Evolutionary conservation across 768 basidiomycete genomes (phyloP).

Genomic region (Mycena belliarum): DNA sequence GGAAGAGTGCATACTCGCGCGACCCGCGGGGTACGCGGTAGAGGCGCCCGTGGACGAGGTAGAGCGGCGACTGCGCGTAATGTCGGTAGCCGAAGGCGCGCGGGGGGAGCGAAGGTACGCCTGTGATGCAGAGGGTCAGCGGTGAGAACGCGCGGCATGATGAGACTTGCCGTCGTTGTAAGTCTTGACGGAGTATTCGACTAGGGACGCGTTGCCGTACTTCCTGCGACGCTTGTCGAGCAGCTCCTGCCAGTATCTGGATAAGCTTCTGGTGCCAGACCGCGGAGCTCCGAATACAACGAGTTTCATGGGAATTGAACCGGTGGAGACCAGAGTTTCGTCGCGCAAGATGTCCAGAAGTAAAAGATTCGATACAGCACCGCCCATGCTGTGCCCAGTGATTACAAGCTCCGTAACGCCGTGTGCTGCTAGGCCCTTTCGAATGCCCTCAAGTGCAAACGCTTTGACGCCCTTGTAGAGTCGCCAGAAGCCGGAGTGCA

Average conservation of each 20-base stretch:
- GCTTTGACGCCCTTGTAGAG: slow-evolving; percentile 46
- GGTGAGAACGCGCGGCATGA: not conserved
- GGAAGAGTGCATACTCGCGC: slow-evolving; percentile 49
- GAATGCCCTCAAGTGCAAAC: slow-evolving; percentile 37
- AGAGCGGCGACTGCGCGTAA: slow-evolving; percentile 49
- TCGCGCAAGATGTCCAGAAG: slow-evolving; percentile 46
- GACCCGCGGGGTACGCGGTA: slow-evolving; percentile 49
- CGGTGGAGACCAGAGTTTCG: slow-evolving; percentile 26
- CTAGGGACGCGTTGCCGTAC: slow-evolving; percentile 38
- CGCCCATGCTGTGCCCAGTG: slow-evolving; percentile 63
- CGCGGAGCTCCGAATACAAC: slow-evolving; percentile 55
- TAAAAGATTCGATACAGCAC: slow-evolving; percentile 49
- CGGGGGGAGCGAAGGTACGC: slow-evolving; percentile 61
- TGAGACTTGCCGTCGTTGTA: slow-evolving; percentile 53
- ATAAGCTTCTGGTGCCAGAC: slow-evolving; percentile 45
- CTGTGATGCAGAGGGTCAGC: slow-evolving; percentile 33
- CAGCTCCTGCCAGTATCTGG: slow-evolving; percentile 41
- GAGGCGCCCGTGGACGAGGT: slow-evolving; percentile 46
- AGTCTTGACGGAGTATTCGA: slow-evolving; percentile 52
- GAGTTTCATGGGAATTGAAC: slow-evolving; percentile 38
- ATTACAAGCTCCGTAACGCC: slow-evolving; percentile 44
- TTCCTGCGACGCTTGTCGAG: slow-evolving; percentile 34
- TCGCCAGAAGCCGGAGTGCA: slow-evolving; percentile 61
- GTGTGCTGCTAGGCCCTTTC: slow-evolving; percentile 38
- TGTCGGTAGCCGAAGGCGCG: slow-evolving; percentile 52